A percentile compares a stretch with the other conserved stretches of the same genome.
These are phyloP conservation scores for Rostrohypoxylon terebratum DNA, from an alignment of 495 filamentous ascomycete species.

Conservation along the genomic window DNA sequence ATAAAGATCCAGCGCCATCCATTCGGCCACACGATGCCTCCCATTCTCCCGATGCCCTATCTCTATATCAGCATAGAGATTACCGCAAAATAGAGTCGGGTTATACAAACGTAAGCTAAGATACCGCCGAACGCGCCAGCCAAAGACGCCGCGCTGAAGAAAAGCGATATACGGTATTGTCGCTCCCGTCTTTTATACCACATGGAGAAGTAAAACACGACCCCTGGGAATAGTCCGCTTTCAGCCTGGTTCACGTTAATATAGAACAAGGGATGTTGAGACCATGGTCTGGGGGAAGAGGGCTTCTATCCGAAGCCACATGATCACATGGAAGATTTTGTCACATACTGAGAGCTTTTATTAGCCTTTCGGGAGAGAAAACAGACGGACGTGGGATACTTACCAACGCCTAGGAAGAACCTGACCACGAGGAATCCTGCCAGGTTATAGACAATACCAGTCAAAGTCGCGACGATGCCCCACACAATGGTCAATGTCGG, in stretches of 20 bases:
- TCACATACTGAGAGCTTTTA: conserved; percentile 38
- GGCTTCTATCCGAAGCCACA: neutral
- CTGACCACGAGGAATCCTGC: conserved; percentile 72
- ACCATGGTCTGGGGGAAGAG: too few species aligned
- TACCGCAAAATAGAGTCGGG: neutral
- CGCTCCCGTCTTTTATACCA: conserved; percentile 81
- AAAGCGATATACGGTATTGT: conserved; percentile 78
- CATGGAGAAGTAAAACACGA: conserved; percentile 87
- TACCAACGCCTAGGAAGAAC: conserved; percentile 67
- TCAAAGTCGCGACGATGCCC: conserved; percentile 76
- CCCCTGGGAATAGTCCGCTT: conserved; percentile 76
- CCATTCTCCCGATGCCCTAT: conserved; percentile 68
- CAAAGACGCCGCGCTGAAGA: conserved; percentile 78
- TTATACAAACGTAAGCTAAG: conserved; percentile 66
- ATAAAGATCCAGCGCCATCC: conserved; percentile 92
- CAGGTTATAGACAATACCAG: conserved; percentile 75
- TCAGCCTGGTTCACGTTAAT: conserved; percentile 51
- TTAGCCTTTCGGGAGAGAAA: conserved; percentile 48
- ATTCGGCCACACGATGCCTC: conserved; percentile 69
- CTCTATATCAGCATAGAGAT: conserved; percentile 44
- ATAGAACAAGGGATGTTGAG: conserved; percentile 56
- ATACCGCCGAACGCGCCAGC: conserved; percentile 86
- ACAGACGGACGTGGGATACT: conserved; percentile 27
- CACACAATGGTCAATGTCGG: conserved; percentile 57
- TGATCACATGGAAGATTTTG: neutral